A percentile compares a stretch with the other conserved stretches of the same genome.
These are phyloP conservation scores for Lobosporangium transversale DNA, from an alignment of 192 early-diverging fungal genomes.

Conservation along the genomic window DNA sequence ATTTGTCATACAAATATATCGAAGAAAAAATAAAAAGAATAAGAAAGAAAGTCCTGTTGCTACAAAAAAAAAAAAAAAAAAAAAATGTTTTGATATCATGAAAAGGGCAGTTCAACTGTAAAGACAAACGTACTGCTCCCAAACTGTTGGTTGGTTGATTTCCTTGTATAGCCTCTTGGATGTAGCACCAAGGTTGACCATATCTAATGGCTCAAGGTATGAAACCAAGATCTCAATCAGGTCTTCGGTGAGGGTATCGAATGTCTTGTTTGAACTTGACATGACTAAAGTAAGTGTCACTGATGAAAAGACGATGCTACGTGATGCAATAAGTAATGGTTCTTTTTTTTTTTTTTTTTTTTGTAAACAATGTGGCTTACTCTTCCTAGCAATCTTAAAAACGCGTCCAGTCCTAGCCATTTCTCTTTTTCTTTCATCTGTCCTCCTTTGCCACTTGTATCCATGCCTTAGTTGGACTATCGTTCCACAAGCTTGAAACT, in stretches of 20 bases:
- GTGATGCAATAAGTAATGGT: background rate
- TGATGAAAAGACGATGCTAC: background rate
- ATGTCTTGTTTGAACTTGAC: slow-evolving; percentile 36
- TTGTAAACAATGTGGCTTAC: background rate
- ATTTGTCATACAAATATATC: background rate
- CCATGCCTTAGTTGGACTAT: no score
- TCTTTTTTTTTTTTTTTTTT: slow-evolving; percentile 1
- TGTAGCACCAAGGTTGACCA: slow-evolving; percentile 41
- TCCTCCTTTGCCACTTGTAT: no score
- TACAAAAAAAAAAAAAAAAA: background rate
- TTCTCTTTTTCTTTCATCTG: no score
- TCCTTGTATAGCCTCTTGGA: slow-evolving; percentile 30
- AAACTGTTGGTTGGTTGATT: slow-evolving; percentile 31
- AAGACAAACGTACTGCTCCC: slow-evolving; percentile 43
- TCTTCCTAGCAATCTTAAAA: background rate
- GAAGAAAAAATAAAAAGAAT: background rate
- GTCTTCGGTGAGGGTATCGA: slow-evolving; percentile 41
- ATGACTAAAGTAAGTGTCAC: background rate
- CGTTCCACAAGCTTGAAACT: no score
- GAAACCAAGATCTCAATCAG: slow-evolving; percentile 40
- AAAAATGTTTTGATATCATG: no score
- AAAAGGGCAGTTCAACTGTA: background rate
- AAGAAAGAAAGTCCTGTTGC: background rate
- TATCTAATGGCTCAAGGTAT: slow-evolving; percentile 51
- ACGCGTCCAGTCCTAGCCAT: no score